Evolutionary conservation across 2,329 filamentous ascomycete genomes (phyloP).

Genomic region (Pseudogymnoascus sp.): DNA sequence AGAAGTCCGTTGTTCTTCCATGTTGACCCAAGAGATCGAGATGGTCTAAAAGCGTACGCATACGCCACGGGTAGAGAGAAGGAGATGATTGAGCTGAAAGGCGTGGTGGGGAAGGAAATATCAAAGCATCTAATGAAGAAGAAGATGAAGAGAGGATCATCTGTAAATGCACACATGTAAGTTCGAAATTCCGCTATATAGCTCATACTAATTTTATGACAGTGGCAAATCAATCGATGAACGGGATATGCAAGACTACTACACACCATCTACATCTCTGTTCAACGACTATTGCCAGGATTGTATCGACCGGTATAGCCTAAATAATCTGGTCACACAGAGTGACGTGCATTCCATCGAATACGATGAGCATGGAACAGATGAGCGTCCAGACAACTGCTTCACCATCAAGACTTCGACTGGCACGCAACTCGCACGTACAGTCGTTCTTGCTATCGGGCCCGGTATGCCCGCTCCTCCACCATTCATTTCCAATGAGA

Average conservation of each 20-base stretch:
- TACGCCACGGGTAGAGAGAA: constrained; percentile 49
- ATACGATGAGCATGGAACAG: constrained; percentile 12
- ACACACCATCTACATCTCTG: constrained; percentile 51
- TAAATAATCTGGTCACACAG: constrained; percentile 50
- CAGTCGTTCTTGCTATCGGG: constrained; percentile 63
- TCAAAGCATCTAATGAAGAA: constrained; percentile 74
- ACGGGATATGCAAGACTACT: constrained; percentile 61
- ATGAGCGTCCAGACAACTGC: constrained; percentile 36
- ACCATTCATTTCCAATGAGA: constrained; percentile 29
- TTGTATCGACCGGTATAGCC: constrained; percentile 47
- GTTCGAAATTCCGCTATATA: background rate
- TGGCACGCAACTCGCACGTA: constrained; percentile 45
- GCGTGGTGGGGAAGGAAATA: constrained; percentile 69
- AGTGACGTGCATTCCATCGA: constrained; percentile 30
- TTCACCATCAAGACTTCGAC: constrained; percentile 56
- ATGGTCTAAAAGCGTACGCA: constrained; percentile 62
- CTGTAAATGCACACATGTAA: background rate
- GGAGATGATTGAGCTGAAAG: constrained; percentile 61
- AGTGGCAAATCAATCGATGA: constrained; percentile 45
- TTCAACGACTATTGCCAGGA: constrained; percentile 54
- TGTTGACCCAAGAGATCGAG: constrained; percentile 64
- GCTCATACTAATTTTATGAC: constrained; percentile 18
- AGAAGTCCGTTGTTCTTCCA: constrained; percentile 80
- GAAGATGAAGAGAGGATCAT: constrained; percentile 32
- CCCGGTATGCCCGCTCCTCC: constrained; percentile 30